Evolutionary conservation across 495 filamentous ascomycete genomes (phyloP).

Genomic region (Penicillium manginii): DNA sequence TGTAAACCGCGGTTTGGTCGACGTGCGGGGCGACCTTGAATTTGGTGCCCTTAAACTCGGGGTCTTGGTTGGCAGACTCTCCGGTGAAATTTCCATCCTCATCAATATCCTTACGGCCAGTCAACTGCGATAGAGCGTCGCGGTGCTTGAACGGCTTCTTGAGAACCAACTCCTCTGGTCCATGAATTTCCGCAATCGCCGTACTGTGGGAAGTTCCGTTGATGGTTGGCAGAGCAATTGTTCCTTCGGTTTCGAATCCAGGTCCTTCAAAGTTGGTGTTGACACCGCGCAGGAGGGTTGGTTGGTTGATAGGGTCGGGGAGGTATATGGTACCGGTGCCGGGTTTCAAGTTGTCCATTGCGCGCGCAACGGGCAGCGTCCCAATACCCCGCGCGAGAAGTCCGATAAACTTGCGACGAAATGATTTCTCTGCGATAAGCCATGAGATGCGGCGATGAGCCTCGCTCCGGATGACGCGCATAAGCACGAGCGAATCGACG

Average conservation of each 20-base stretch:
- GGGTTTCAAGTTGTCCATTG: constrained; percentile 84
- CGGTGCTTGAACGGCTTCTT: constrained; percentile 83
- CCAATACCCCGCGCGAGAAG: constrained; percentile 77
- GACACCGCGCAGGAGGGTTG: constrained; percentile 79
- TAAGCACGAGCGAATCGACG: constrained; percentile 91
- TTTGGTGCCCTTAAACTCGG: constrained; percentile 70
- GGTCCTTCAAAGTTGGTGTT: constrained; percentile 83
- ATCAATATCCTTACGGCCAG: constrained; percentile 69
- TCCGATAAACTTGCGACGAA: constrained; percentile 85
- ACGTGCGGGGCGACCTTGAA: constrained; percentile 93
- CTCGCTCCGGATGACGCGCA: constrained; percentile 84
- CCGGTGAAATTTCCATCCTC: constrained; percentile 59
- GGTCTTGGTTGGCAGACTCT: constrained; percentile 41
- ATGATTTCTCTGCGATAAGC: constrained; percentile 93
- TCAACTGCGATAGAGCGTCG: constrained; percentile 74
- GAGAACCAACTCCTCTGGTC: constrained; percentile 78
- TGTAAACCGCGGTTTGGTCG: constrained; percentile 90
- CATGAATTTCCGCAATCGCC: constrained; percentile 77
- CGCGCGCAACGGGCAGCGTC: constrained; percentile 84
- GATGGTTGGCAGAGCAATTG: constrained; percentile 81
- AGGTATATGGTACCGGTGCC: constrained; percentile 83
- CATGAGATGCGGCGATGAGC: constrained; percentile 86
- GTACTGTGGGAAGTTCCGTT: constrained; percentile 77
- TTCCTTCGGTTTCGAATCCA: constrained; percentile 75
- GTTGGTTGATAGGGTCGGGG: constrained; percentile 83